Evolutionary conservation across 305 asterid genomes (phyloP), one percentile per base, ranked within the genome.

Genomic region (Stenogyne calaminthoides): DNA sequence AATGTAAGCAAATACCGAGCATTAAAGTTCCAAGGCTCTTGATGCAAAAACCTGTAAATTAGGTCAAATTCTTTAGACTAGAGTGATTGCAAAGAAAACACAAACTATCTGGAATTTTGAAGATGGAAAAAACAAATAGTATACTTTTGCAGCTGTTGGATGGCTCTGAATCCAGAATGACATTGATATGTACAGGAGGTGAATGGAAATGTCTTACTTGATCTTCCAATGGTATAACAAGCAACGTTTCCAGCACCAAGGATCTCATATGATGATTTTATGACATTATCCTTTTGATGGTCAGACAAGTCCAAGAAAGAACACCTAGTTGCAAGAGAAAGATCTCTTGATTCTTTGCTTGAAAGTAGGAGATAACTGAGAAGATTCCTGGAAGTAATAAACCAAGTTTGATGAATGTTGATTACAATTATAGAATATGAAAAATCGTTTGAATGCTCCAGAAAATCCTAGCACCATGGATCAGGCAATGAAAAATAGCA

Each of bases 241-340:
- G 99, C 96, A 79, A 89, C 90, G 72, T 87, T 88, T 79, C 88
- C 91, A 72, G 98, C 97, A 74, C 96, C 99, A 81, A 88, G 60
- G 55, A 88, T 84, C 89, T 92, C 97, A 78, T 68, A 76, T 69
- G 89, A 78, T 59, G 92, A 86, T 84, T 84, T 95, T 64, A 86
- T 37, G 44, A 79, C 83, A 42, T 77, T 84, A 36, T 78, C 86
- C 74, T 85, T 85, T 59, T 76, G 84, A 70, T 70, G 80, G 67
- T 86, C 86, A 67, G 80, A 78, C 61, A 80, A 77, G 70, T 88
- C 86, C 64, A 86, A 58, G 74, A 67, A 73, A 57, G 86, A 82
- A 85, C 99, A 89, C 80, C 97, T 85, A 66, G 89, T 82, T 71
- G 96, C 80, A 58, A 84, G 78, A 77, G 74, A 86, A 77, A 80